Percentiles rank a stretch among this genome's conserved stretches.
phyloP scores from a whole-genome alignment of 306 rosid species.

The Inga oerstediana region DNA sequence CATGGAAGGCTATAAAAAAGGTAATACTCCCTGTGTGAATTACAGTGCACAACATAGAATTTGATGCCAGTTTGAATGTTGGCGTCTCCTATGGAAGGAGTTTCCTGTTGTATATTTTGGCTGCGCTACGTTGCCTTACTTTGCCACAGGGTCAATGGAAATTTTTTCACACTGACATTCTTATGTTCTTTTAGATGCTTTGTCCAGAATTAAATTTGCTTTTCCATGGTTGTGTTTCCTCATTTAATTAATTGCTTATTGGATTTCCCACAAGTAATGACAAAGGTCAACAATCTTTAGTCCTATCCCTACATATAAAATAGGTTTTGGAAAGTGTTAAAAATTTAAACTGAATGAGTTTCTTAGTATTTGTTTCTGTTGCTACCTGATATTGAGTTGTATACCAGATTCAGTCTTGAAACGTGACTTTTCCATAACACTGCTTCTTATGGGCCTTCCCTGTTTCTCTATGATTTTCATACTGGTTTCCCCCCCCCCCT shows the following conservation, averaged over 20 bases:
- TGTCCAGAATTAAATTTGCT: neutral
- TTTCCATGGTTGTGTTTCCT: neutral
- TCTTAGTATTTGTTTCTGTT: conserved; percentile 13
- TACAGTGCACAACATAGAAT: conserved; percentile 16
- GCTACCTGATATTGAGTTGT: neutral
- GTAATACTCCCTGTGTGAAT: conserved; percentile 43
- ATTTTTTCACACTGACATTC: neutral
- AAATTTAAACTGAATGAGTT: conserved; percentile 8
- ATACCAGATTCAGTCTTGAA: conserved; percentile 6
- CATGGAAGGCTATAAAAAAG: conserved; percentile 94
- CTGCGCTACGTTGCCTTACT: neutral
- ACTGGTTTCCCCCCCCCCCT: neutral
- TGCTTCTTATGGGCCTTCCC: neutral
- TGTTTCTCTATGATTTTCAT: neutral
- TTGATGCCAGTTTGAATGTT: conserved; percentile 15
- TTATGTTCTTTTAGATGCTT: neutral
- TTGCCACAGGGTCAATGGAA: neutral
- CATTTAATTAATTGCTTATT: conserved; percentile 17
- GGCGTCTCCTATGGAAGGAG: conserved; percentile 2
- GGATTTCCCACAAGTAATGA: neutral
- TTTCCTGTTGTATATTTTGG: conserved; percentile 26
- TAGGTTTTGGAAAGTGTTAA: neutral
- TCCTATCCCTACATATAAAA: neutral
- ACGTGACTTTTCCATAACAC: neutral
- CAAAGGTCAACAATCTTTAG: conserved; percentile 1